Percentiles rank a stretch among this genome's conserved stretches.
Evolutionary conservation across 345 rosid species (phyloP).

Genomic region (Arabis alpina): DNA sequence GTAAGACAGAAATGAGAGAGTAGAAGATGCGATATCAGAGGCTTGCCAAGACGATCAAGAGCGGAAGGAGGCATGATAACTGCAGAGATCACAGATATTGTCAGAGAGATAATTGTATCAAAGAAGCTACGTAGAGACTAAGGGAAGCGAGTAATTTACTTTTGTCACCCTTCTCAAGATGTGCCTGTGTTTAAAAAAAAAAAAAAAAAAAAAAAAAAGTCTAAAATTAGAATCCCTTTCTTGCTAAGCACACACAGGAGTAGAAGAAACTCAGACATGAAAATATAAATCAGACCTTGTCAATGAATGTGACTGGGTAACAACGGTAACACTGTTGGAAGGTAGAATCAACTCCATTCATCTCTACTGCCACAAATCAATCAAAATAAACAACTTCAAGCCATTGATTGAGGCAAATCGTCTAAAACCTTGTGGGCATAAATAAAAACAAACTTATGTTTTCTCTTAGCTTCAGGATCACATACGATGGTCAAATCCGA

Average conservation of each 20-base stretch:
- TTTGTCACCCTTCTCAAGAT: constrained; percentile 73
- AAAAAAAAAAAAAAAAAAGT: too few relatives aligned
- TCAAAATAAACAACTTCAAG: not conserved
- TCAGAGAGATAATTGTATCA: too few relatives aligned
- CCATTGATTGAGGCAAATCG: constrained; percentile 24
- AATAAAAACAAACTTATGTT: not conserved
- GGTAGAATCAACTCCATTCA: constrained; percentile 34
- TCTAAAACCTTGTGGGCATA: constrained; percentile 36
- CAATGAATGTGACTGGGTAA: constrained; percentile 66
- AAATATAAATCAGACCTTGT: constrained; percentile 48
- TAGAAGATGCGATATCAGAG: not conserved
- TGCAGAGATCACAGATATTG: constrained; percentile 33
- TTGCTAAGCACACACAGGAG: too few relatives aligned
- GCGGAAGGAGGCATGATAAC: constrained; percentile 83
- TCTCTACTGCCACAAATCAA: constrained; percentile 45
- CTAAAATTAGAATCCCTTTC: constrained; percentile 3
- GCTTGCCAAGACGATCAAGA: constrained; percentile 69
- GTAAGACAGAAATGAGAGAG: not conserved
- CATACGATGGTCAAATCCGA: not conserved
- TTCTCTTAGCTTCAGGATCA: not conserved
- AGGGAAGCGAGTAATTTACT: constrained; percentile 42
- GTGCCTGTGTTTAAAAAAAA: constrained; percentile 48
- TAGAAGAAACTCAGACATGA: too few relatives aligned
- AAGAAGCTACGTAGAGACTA: not conserved
- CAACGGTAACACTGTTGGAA: constrained; percentile 63